Evolutionary conservation across 768 basidiomycete genomes (phyloP).

Genomic region (Fomitopsis pulvina): DNA sequence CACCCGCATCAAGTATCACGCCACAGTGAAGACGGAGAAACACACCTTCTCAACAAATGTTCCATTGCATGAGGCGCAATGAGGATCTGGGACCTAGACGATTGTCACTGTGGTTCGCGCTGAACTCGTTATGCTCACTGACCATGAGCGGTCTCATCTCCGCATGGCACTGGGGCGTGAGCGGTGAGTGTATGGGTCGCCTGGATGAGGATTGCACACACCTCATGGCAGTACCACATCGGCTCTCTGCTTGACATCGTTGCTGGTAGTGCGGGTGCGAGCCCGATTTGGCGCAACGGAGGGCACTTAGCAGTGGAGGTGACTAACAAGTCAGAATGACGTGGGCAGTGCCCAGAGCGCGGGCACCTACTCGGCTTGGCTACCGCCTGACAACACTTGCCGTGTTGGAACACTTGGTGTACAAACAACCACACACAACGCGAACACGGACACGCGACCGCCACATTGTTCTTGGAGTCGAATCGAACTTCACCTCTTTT

Average conservation of each 20-base stretch:
- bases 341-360: not conserved
- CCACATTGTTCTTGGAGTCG: constrained; percentile 2
- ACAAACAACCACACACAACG: constrained; percentile 21
- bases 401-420: constrained; percentile 4
- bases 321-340: constrained; percentile 6
- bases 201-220: constrained; percentile 19
- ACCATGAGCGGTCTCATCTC: constrained; percentile 91
- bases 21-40: constrained; percentile 5
- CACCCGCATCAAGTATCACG: not conserved
- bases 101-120: constrained; percentile 9
- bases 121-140: constrained; percentile 6
- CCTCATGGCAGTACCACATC: constrained; percentile 77
- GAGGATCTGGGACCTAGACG: constrained; percentile 67
- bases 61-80: constrained; percentile 76
- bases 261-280: not conserved
- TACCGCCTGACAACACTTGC: constrained; percentile 3
- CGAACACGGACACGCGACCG: constrained; percentile 12
- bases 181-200: constrained; percentile 3
- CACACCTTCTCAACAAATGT: constrained; percentile 78
- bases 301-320: constrained; percentile 1
- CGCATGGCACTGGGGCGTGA: constrained; percentile 59
- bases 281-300: not conserved
- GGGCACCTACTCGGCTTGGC: too few relatives aligned
- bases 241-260: constrained; percentile 67
- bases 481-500: not conserved